phyloP scores from a whole-genome alignment of 208 protist species.

The Tetramitus jugosus region DNA sequence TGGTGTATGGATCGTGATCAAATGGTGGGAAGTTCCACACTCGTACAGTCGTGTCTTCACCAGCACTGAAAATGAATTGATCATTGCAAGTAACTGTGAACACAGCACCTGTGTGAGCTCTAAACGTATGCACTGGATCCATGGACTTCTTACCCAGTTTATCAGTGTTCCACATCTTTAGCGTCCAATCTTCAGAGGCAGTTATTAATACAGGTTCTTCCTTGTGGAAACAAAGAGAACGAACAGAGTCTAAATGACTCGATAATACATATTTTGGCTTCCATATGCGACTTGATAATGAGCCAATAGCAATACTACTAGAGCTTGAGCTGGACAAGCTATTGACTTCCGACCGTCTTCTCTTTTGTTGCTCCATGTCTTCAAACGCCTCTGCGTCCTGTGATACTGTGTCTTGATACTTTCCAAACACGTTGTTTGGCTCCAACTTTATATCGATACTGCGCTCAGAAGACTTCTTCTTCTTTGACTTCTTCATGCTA shows the following conservation, averaged over 20 bases:
- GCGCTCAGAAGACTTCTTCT: no score
- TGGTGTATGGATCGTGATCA: slow-evolving; percentile 14
- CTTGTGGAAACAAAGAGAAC: slow-evolving; percentile 28
- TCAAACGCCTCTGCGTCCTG: no score
- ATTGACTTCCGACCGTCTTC: no score
- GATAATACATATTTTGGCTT: slow-evolving; percentile 30
- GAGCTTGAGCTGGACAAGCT: background rate
- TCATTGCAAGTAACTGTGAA: background rate
- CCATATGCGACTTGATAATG: slow-evolving; percentile 10
- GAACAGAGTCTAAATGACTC: slow-evolving; percentile 30
- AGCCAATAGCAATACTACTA: background rate
- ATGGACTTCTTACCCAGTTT: background rate
- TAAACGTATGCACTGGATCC: slow-evolving; percentile 29
- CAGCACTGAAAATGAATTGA: background rate
- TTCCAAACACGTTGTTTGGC: no score
- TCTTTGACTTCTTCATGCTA: no score
- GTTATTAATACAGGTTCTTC: slow-evolving; percentile 20
- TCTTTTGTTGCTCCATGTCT: no score
- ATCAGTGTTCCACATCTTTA: slow-evolving; percentile 35
- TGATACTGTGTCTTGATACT: no score
- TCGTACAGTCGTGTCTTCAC: slow-evolving; percentile 15
- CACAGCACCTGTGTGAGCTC: slow-evolving; percentile 28
- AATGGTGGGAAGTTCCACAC: slow-evolving; percentile 20
- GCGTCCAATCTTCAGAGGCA: slow-evolving; percentile 28
- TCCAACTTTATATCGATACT: no score